Base-by-base conservation (phyloP, 345 rosid genomes). In the Moricandia moricandioides region DNA sequence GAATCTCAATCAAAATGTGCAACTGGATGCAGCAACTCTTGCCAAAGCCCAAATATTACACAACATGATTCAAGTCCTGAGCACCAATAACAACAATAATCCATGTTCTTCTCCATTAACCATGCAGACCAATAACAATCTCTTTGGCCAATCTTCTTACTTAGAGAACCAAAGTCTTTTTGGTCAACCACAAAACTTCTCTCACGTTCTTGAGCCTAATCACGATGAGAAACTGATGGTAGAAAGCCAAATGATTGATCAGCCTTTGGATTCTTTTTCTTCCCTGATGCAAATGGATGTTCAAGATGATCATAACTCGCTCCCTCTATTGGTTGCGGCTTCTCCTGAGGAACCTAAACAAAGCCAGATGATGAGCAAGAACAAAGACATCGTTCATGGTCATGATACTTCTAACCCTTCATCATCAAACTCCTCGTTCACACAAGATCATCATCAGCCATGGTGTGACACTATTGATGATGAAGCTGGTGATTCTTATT, bases 21-120 rank as follows among this genome's bases (percentile, higher is more conserved):
- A 78, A 0, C 26, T 86, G 6, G 90, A 88, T 65, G 86, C 90
- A 40, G 60, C 86, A 30, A 81, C 79, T 33, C 73, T 87, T 4
- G 92, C 92, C 14, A 87, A 79, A 78, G 80, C 89, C 63, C 95
- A 89, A 0, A 11, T 85, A 54, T 27, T 89, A 52, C 80, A 85
- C 31, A 84, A 56, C 71, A 74, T 89, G 17, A 73, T 89, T 39
- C 87, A 86, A 71, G 55, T 79, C n/a, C 78, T 87, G 27, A 72
- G 69, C 71, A 65, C 73, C 14, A 35, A 8, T 14, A 65, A 47
- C 69, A 71, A 35, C 21, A 77, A 4, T 9, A 65, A 11, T 8
- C 56, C 45, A 8, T 61, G 80, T 26, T 63, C 65, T 33, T 65
- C 55, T 56, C 11, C 65, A 31, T 31, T 78, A 70, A 73, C 75